Evolutionary conservation across 768 basidiomycete species (phyloP), one percentile per base, ranked within the genome.

Genomic region (Sarcodon sp.): DNA sequence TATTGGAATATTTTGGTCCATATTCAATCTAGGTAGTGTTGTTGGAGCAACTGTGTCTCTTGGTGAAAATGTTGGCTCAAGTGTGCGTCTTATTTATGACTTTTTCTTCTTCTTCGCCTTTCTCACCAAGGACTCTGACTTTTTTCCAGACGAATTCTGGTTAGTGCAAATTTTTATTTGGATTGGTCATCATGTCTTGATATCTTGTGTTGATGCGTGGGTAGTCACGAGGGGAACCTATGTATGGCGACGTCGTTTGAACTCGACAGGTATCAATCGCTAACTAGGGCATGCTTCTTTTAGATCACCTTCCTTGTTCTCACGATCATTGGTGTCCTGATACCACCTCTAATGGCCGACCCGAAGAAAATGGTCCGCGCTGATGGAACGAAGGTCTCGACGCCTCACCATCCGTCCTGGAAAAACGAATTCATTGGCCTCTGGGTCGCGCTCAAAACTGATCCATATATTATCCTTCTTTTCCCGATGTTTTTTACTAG

Each of bases 401-500:
- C 75, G 5, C 71, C 72, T 12, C 75, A 73, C 21, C 79, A 87
- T 39, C 80, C 85, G 13, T 83, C 83, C 2, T 89, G 87, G 86
- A 84, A 75, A 57, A 70, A 72, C 15, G 87, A 90, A 60, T 65
- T 90, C 46, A 69, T 71, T 51, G 80, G 80, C 9, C 72, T 90
- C 16, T 87, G 73, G 64, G 54, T 81, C 43, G 75, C 82, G 2
- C 66, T 91, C 39, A 72, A 66, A 48, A 80, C 74, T 10, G 87
- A 90, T 56, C 84, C 83, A 0, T 68, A 71, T 64, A 77, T 91
- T 55, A 51, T 88, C 12, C 65, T 87, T 4, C 71, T 89, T 15
- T 85, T 90, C 68, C 88, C 87, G 10, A 84, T 89, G 80, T 88
- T 89, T 64, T 77, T 87, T 47, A 77, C 83, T 7, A 83, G 80